These are phyloP conservation scores for Diaporthe sp. DNA, from an alignment of 2,329 filamentous ascomycete species.

Conservation along the genomic window DNA sequence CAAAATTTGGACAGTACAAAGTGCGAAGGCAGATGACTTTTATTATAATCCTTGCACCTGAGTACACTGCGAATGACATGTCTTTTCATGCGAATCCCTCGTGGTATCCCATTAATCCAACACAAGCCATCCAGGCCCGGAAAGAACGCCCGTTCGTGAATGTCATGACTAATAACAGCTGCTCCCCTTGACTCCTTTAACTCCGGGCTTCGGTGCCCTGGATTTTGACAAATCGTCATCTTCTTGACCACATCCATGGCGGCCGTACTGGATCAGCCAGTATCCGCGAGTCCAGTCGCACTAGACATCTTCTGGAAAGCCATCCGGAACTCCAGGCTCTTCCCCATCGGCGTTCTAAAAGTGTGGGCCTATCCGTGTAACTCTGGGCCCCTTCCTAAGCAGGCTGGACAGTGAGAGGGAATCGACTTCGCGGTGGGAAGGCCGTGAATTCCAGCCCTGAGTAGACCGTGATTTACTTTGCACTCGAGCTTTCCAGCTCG, in stretches of 20 bases:
- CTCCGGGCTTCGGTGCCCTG: neutral
- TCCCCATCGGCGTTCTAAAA: constrained; percentile 62
- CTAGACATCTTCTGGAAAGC: constrained; percentile 98
- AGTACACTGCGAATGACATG: neutral
- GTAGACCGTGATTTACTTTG: neutral
- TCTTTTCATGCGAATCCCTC: neutral
- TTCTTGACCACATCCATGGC: constrained; percentile 81
- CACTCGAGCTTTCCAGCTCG: too few relatives aligned
- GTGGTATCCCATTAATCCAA: neutral
- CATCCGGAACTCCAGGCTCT: constrained; percentile 99
- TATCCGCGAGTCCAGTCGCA: constrained; percentile 70
- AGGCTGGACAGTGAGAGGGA: neutral
- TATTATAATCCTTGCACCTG: neutral
- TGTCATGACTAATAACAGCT: neutral
- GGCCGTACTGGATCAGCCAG: constrained; percentile 79
- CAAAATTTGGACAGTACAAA: neutral
- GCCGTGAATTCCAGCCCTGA: neutral
- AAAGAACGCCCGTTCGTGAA: neutral
- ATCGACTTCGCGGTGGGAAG: neutral
- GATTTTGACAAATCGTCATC: constrained; percentile 87
- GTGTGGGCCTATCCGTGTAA: too few relatives aligned
- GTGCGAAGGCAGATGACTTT: neutral
- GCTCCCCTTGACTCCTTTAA: neutral
- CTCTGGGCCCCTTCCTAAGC: neutral
- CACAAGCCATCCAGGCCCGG: neutral